Percentiles rank a stretch among this genome's conserved stretches.
Evolutionary conservation across 306 rosid genomes (phyloP).

Genomic region (Gynostemma pentaphyllum): DNA sequence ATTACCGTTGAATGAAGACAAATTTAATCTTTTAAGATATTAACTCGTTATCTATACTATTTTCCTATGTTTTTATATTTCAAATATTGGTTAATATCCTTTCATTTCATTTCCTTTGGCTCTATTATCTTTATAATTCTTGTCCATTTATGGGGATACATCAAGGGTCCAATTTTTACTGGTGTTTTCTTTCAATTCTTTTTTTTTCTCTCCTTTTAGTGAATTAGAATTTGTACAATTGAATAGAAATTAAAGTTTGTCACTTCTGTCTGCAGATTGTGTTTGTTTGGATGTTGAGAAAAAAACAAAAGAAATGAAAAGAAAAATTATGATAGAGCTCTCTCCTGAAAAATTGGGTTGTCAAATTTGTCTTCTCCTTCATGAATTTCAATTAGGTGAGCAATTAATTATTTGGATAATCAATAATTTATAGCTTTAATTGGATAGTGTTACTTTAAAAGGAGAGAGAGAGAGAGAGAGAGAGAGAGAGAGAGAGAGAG

Average conservation of each 20-base stretch:
- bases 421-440: too few relatives aligned
- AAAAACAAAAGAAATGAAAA: too few relatives aligned
- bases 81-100: neutral
- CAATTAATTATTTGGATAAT: too few relatives aligned
- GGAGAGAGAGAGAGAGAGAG: neutral
- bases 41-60: too few relatives aligned
- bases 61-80: neutral
- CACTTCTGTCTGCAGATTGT: slow-evolving; percentile 4
- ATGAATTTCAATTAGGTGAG: too few relatives aligned
- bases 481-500: too few relatives aligned
- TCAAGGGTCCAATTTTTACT: neutral
- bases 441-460: too few relatives aligned
- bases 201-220: neutral
- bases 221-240: neutral
- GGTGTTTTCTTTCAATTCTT: neutral
- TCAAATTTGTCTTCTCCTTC: slow-evolving; percentile 6
- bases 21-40: too few relatives aligned
- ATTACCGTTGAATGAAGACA: too few relatives aligned
- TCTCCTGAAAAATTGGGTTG: neutral
- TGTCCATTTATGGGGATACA: neutral
- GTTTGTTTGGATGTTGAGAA: too few relatives aligned
- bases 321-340: too few relatives aligned
- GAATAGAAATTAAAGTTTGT: neutral
- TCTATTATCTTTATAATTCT: neutral
- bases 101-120: neutral